A percentile compares a stretch with the other conserved stretches of the same genome.
These are phyloP conservation scores for Globisporangium apiculatum DNA, from an alignment of 352 stramenopile genomes.

Conservation along the genomic window DNA sequence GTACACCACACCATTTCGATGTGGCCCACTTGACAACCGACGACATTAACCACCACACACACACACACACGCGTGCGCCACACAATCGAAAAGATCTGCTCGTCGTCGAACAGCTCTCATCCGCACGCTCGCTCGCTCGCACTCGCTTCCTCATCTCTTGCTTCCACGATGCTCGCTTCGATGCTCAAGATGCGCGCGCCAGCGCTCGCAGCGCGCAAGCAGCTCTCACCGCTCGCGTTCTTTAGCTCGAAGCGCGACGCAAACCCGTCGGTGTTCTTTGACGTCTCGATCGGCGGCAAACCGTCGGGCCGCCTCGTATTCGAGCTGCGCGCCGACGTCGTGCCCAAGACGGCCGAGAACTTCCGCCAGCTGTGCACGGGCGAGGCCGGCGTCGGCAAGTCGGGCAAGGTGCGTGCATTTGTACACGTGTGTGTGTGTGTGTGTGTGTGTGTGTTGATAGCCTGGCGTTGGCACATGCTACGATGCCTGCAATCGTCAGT, in stretches of 20 bases:
- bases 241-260: conserved; percentile 57
- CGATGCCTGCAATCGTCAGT: not conserved
- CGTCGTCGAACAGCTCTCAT: not conserved
- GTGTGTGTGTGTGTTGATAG: too few relatives aligned
- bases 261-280: conserved; percentile 95
- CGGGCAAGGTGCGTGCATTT: conserved; percentile 31
- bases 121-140: not conserved
- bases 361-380: conserved; percentile 97
- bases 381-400: conserved; percentile 89
- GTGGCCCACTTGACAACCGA: too few relatives aligned
- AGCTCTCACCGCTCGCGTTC: conserved; percentile 16
- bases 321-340: conserved; percentile 92
- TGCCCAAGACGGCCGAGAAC: conserved; percentile 98
- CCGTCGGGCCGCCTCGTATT: conserved; percentile 80
- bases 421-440: too few relatives aligned
- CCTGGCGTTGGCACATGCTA: too few relatives aligned
- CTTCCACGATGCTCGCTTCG: conserved; percentile 10
- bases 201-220: conserved; percentile 9
- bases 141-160: too few relatives aligned
- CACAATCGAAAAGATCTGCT: not conserved
- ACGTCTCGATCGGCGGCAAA: conserved; percentile 93
- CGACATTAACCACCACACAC: not conserved
- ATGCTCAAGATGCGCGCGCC: conserved; percentile 28
- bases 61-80: not conserved
- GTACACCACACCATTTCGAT: too few relatives aligned